phyloP scores from a whole-genome alignment of 2,329 filamentous ascomycete genomes.

The Diaporthe amygdali region DNA sequence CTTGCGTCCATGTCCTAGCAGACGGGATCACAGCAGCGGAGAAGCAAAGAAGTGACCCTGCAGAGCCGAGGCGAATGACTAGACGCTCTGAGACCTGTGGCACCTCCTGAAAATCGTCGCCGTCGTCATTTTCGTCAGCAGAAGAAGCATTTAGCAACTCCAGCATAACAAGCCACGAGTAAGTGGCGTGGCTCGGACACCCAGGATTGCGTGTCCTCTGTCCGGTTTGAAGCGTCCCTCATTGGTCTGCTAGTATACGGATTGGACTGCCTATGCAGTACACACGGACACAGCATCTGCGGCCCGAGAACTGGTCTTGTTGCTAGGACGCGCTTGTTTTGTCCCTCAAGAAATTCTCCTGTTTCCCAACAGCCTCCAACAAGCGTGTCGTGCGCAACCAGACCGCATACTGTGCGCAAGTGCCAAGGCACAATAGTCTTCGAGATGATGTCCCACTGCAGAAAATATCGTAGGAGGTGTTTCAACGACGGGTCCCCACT shows the following conservation, averaged over 20 bases:
- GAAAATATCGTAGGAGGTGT: not conserved
- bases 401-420: not conserved
- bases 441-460: not conserved
- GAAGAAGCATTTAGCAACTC: not conserved
- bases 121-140: not conserved
- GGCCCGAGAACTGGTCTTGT: conserved; percentile 1
- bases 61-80: not conserved
- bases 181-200: conserved; percentile 3
- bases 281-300: not conserved
- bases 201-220: not conserved
- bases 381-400: not conserved
- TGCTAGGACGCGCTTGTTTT: not conserved
- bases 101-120: not conserved
- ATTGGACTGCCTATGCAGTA: not conserved
- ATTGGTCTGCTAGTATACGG: not conserved
- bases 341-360: not conserved
- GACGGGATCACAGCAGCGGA: not conserved
- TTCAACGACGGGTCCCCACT: not conserved
- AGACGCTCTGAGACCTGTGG: not conserved
- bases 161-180: not conserved
- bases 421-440: not conserved
- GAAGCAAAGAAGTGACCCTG: too few species aligned
- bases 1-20: not conserved
- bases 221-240: not conserved
- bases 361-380: not conserved